Evolutionary conservation across 805 yeast genomes (phyloP).

Genomic region (Saturnispora sekii): DNA sequence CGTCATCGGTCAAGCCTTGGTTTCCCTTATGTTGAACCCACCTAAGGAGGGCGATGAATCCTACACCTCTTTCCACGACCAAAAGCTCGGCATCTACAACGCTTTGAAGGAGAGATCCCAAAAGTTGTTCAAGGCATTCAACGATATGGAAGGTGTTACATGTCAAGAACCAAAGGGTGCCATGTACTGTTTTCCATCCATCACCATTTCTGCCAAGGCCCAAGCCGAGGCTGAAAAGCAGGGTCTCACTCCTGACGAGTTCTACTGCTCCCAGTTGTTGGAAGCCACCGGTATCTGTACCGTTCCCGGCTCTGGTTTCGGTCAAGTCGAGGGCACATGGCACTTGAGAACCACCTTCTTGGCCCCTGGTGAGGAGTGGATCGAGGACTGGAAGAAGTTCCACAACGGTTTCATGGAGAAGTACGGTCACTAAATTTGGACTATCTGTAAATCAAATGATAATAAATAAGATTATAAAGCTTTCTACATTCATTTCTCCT

Average conservation of each 20-base stretch:
- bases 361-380: slow-evolving; percentile 93
- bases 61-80: slow-evolving; percentile 53
- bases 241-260: slow-evolving; percentile 67
- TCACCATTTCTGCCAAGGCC: slow-evolving; percentile 57
- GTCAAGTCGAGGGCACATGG: slow-evolving; percentile 81
- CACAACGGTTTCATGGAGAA: slow-evolving; percentile 60
- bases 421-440: slow-evolving; percentile 26
- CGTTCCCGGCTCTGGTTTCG: slow-evolving; percentile 96
- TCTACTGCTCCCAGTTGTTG: slow-evolving; percentile 76
- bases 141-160: slow-evolving; percentile 65
- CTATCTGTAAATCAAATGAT: not conserved
- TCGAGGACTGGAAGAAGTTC: slow-evolving; percentile 66
- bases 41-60: slow-evolving; percentile 74
- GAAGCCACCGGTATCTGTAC: slow-evolving; percentile 92
- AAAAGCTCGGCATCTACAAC: slow-evolving; percentile 50
- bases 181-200: slow-evolving; percentile 88
- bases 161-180: slow-evolving; percentile 96
- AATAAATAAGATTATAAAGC: not conserved
- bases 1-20: slow-evolving; percentile 87
- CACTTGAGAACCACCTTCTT: slow-evolving; percentile 95
- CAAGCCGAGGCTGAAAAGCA: slow-evolving; percentile 46
- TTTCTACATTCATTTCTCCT: slow-evolving; percentile 7
- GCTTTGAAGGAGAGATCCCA: slow-evolving; percentile 57
- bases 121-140: slow-evolving; percentile 59
- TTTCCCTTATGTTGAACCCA: slow-evolving; percentile 90